These are phyloP conservation scores for Peziza echinospora DNA, from an alignment of 495 filamentous ascomycete genomes.

Conservation along the genomic window DNA sequence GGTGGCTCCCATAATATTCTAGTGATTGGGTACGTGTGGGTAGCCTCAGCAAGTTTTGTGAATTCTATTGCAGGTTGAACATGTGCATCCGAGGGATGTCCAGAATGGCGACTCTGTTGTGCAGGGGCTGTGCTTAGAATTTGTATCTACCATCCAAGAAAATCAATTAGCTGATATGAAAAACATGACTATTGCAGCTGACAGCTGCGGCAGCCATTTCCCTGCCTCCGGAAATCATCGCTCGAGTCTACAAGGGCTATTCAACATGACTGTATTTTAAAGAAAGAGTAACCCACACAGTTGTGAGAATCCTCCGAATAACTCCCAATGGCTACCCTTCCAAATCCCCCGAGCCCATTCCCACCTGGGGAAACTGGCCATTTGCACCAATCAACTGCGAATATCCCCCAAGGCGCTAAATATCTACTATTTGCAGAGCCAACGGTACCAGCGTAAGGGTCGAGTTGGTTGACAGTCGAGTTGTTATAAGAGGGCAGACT, in stretches of 20 bases:
- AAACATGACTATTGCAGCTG: too few species aligned
- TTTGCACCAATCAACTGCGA: constrained; percentile 98
- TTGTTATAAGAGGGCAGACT: neutral
- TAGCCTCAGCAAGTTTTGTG: constrained; percentile 86
- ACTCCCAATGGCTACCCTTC: constrained; percentile 86
- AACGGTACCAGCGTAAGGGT: neutral
- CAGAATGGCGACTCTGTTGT: constrained; percentile 46
- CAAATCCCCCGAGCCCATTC: constrained; percentile 31
- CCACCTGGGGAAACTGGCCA: constrained; percentile 65
- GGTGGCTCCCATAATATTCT: constrained; percentile 93
- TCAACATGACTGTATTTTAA: too few species aligned
- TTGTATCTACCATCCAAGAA: constrained; percentile 62
- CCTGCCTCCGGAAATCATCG: too few species aligned
- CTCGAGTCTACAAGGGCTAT: too few species aligned
- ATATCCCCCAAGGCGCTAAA: constrained; percentile 82
- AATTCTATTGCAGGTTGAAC: constrained; percentile 65
- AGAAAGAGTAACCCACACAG: constrained; percentile 38
- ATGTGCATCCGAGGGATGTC: constrained; percentile 52
- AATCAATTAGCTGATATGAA: neutral
- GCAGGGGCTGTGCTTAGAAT: constrained; percentile 34
- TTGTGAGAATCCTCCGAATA: constrained; percentile 97
- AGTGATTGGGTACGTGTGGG: constrained; percentile 93
- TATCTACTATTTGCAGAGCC: constrained; percentile 50
- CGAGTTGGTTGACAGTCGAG: neutral
- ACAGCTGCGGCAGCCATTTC: too few species aligned